These are phyloP conservation scores for Penicillium sp. DNA, from an alignment of 2,329 filamentous ascomycete species.

Conservation along the genomic window DNA sequence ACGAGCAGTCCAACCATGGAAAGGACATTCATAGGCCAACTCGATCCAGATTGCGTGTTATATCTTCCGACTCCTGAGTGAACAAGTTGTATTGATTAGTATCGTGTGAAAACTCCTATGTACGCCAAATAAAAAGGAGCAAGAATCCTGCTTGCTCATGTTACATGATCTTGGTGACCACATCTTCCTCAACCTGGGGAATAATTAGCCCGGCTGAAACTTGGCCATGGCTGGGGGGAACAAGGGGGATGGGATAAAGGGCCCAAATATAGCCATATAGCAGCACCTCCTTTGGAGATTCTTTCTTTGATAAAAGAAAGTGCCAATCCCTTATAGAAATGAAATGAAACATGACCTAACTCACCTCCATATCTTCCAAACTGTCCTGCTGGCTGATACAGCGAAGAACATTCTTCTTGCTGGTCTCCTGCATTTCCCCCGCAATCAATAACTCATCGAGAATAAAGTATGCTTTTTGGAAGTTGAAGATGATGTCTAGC, in stretches of 20 bases:
- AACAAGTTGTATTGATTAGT: slow-evolving; percentile 37
- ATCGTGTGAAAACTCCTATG: slow-evolving; percentile 31
- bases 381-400: slow-evolving; percentile 98
- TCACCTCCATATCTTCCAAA: slow-evolving; percentile 98
- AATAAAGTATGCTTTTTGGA: slow-evolving; percentile 99
- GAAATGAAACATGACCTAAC: slow-evolving; percentile 41
- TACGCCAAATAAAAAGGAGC: slow-evolving; percentile 17
- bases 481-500: slow-evolving; percentile 99
- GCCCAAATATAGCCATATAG: background rate
- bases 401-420: slow-evolving; percentile 96
- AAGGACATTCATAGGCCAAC: slow-evolving; percentile 26
- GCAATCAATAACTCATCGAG: slow-evolving; percentile 93
- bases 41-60: slow-evolving; percentile 28
- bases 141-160: slow-evolving; percentile 26
- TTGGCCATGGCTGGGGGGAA: slow-evolving; percentile 3
- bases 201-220: slow-evolving; percentile 42
- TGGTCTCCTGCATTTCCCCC: slow-evolving; percentile 97
- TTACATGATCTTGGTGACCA: slow-evolving; percentile 85
- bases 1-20: slow-evolving; percentile 29
- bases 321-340: background rate
- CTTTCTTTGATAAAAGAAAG: background rate
- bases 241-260: background rate
- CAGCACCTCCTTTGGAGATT: background rate
- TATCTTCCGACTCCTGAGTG: slow-evolving; percentile 33
- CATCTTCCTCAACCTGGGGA: slow-evolving; percentile 78